Evolutionary conservation across 2,329 filamentous ascomycete species (phyloP).

Genomic region (Pyrenochaeta sp.): DNA sequence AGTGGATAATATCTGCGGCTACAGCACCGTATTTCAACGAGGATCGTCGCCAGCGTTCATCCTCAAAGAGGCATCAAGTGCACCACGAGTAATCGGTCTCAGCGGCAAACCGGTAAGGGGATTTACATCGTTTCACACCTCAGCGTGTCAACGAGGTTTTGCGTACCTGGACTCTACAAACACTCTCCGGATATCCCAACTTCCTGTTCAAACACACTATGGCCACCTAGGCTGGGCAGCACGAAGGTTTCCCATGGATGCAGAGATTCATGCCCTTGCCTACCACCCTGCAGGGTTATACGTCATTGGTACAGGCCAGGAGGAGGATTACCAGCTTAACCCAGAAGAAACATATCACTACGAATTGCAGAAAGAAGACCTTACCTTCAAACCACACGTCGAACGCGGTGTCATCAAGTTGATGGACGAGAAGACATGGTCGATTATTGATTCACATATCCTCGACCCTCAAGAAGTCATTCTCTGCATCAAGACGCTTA

Average conservation of each 20-base stretch:
- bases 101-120: conserved; percentile 73
- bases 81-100: conserved; percentile 77
- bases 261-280: conserved; percentile 75
- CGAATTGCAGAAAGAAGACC: conserved; percentile 76
- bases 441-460: conserved; percentile 76
- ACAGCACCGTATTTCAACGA: conserved; percentile 82
- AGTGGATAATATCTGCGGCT: conserved; percentile 75
- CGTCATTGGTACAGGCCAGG: conserved; percentile 74
- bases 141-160: conserved; percentile 81
- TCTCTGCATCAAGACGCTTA: conserved; percentile 82
- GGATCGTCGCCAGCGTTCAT: conserved; percentile 83
- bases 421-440: conserved; percentile 79
- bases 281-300: conserved; percentile 84
- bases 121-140: conserved; percentile 79
- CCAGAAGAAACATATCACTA: conserved; percentile 85
- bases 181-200: conserved; percentile 75
- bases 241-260: conserved; percentile 72
- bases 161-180: conserved; percentile 72
- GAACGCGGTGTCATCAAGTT: conserved; percentile 80
- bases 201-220: conserved; percentile 73
- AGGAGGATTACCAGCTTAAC: conserved; percentile 75
- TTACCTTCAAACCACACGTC: conserved; percentile 69
- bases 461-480: conserved; percentile 80
- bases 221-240: conserved; percentile 79
- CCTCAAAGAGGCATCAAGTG: conserved; percentile 79